These are phyloP conservation scores for Ceriops zippeliana DNA, from an alignment of 345 rosid genomes.

Conservation along the genomic window DNA sequence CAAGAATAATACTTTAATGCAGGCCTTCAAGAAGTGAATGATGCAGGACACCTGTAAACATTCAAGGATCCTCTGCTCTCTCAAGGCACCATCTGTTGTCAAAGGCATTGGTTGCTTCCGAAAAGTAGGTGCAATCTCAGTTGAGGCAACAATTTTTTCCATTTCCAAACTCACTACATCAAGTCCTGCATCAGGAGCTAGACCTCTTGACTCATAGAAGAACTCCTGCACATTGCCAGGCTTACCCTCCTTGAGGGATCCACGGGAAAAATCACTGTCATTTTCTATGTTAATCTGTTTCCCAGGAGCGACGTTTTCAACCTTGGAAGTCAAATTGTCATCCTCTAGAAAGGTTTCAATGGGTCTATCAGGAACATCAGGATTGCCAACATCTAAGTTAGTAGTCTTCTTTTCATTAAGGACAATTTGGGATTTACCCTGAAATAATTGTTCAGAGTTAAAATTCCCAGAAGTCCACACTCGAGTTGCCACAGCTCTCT, in stretches of 20 bases:
- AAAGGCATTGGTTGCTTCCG: conserved; percentile 28
- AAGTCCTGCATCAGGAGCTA: conserved; percentile 31
- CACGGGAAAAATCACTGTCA: conserved; percentile 34
- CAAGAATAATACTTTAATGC: conserved; percentile 1
- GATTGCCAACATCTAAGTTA: conserved; percentile 25
- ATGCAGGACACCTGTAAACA: conserved; percentile 52
- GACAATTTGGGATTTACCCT: conserved; percentile 30
- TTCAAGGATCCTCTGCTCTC: conserved; percentile 81
- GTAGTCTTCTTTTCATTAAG: conserved; percentile 29
- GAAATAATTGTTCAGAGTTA: conserved; percentile 36
- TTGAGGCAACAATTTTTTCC: conserved; percentile 34
- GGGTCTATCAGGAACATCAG: conserved; percentile 32
- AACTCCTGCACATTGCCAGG: conserved; percentile 24
- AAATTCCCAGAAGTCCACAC: conserved; percentile 67
- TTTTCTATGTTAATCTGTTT: conserved; percentile 30
- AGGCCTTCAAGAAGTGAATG: conserved; percentile 15
- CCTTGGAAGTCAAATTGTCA: conserved; percentile 36
- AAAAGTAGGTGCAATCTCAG: conserved; percentile 31
- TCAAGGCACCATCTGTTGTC: conserved; percentile 63
- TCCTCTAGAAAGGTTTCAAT: conserved; percentile 31
- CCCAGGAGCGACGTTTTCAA: conserved; percentile 35
- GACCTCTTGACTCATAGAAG: conserved; percentile 32
- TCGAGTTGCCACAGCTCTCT: conserved; percentile 60
- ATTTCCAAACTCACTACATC: conserved; percentile 21
- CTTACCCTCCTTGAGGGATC: conserved; percentile 31